Percentiles rank a stretch among this genome's conserved stretches.
Evolutionary conservation across 768 basidiomycete genomes (phyloP).

Genomic region (Serendipita sp.): DNA sequence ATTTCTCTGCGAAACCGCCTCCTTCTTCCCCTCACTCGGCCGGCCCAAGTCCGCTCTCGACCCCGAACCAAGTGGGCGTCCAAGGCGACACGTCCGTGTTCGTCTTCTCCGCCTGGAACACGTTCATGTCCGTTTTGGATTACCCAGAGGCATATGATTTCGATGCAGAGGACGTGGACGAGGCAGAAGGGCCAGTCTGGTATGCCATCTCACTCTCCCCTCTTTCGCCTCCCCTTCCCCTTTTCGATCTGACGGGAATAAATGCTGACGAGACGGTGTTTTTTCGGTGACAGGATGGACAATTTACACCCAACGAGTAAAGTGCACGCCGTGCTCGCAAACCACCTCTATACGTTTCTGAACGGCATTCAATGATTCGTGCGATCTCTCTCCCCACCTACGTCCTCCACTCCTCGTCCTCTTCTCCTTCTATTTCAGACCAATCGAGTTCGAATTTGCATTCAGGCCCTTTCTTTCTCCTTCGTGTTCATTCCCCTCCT

Average conservation of each 20-base stretch:
- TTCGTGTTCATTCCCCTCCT: no score
- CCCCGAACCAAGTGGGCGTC: not conserved
- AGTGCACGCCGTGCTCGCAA: constrained; percentile 35
- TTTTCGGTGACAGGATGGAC: constrained; percentile 26
- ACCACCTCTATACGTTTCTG: constrained; percentile 19
- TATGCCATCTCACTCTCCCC: not conserved
- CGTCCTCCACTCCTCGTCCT: no score
- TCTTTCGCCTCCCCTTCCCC: not conserved
- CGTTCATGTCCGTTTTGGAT: constrained; percentile 34
- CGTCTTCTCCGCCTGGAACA: constrained; percentile 32
- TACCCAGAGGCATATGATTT: constrained; percentile 30
- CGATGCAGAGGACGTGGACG: constrained; percentile 19
- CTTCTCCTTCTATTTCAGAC: no score
- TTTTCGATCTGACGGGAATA: not conserved
- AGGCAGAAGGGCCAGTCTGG: constrained; percentile 29
- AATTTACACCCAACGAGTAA: constrained; percentile 36
- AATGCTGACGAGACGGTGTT: not conserved
- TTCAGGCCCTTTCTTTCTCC: no score
- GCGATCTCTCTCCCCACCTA: no score
- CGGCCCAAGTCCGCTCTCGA: not conserved
- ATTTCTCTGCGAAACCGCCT: not conserved
- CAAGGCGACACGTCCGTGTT: constrained; percentile 30
- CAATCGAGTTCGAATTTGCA: no score
- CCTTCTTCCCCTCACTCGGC: no score
- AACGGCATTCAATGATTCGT: not conserved